Evolutionary conservation across 2,329 filamentous ascomycete genomes (phyloP), one percentile per base, ranked within the genome.

Genomic region (Trichocomaceae sp.): DNA sequence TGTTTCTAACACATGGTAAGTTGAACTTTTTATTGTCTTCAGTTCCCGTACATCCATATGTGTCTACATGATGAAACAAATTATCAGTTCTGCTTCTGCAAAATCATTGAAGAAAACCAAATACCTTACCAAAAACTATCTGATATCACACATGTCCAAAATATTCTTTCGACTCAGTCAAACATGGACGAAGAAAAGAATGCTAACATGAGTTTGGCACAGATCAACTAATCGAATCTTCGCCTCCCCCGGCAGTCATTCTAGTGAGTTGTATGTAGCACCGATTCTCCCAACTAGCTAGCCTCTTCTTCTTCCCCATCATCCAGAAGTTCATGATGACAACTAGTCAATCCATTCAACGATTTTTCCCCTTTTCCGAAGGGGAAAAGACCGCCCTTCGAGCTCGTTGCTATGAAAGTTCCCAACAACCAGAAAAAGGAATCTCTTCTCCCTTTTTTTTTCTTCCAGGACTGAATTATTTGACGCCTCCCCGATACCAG

Each of bases 71-170:
- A 78, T 79, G 76, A 78, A 68, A 75, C 26, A 62, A 71, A 71
- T 74, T 72, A 75, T 77, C 79, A 82, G 79, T 82, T 82, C 79
- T 82, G 79, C 79, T 82, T 80, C 79, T 80, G 79, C 73, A 80
- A 79, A 69, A 66, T 56, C 62, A 66, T 79, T 81, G 79, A 80
- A 77, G 79, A 81, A 69, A 79, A 74, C 66, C 39, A 65, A 74
- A 73, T 78, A 79, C 77, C 77, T 78, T 81, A 81, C 78, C 78
- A 78, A 75, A 74, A 74, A 60, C 64, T 72, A 75, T 74, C 77
- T 79, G 76, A 79, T 69, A 29, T 54, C 45, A 50, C 44, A 22
- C 29, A 44, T 19, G 4, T 51, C 26, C 42, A 9, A 55, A 50
- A 55, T 50, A 47, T 47, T 48, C 58, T 39, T 23, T 47, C 46